phyloP scores from a whole-genome alignment of 257 asterid species.

The Solanum clarkiae region DNA sequence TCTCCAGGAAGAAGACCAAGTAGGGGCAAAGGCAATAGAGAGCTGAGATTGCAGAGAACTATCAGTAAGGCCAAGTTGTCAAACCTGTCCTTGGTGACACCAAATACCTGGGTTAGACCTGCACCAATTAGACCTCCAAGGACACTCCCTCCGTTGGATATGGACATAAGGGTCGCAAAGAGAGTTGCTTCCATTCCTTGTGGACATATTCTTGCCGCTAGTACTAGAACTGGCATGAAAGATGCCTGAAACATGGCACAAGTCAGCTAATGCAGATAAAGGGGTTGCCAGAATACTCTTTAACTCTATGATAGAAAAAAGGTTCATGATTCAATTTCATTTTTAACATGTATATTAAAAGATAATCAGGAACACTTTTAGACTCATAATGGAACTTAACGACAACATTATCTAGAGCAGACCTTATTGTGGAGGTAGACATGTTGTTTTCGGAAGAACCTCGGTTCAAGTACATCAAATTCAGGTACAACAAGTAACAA shows the following conservation, averaged over 20 bases:
- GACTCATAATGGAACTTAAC: background rate
- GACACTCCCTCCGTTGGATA: constrained; percentile 84
- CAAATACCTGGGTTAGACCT: constrained; percentile 73
- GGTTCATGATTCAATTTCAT: background rate
- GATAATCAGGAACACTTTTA: background rate
- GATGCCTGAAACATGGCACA: constrained; percentile 48
- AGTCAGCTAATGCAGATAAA: background rate
- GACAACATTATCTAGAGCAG: too few relatives aligned
- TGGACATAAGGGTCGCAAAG: constrained; percentile 92
- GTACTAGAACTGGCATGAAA: constrained; percentile 96
- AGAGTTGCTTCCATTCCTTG: constrained; percentile 97
- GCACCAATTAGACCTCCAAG: constrained; percentile 94
- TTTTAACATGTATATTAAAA: background rate
- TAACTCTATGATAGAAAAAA: background rate
- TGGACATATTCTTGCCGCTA: constrained; percentile 91
- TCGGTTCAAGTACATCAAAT: too few relatives aligned
- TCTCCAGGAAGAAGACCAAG: constrained; percentile 84
- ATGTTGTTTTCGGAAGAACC: too few relatives aligned
- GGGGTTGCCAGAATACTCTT: background rate
- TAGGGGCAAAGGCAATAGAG: constrained; percentile 80
- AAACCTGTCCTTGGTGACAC: constrained; percentile 75
- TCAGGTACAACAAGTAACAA: too few relatives aligned
- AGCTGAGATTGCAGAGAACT: constrained; percentile 86
- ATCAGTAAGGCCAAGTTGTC: constrained; percentile 63
- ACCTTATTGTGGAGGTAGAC: too few relatives aligned